Conservation (phyloP, 2,329 filamentous ascomycete species). For the Macrophomina pseudophaseolina region DNA sequence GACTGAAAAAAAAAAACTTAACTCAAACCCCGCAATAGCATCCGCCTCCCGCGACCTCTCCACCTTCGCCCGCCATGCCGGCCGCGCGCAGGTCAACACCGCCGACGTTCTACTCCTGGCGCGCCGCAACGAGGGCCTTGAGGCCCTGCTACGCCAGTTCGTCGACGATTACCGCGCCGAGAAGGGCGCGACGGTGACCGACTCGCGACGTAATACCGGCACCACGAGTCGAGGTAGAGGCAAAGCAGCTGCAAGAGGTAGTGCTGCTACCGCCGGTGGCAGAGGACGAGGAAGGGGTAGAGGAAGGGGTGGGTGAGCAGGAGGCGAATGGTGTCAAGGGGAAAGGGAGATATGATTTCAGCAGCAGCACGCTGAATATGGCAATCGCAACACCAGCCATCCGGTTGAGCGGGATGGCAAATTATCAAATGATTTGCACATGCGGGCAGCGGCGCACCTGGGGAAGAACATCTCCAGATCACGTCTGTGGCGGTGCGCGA, state of each 20-base stretch:
- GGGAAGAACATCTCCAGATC: neutral
- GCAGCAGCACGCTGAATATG: neutral
- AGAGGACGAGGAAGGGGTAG: constrained; percentile 20
- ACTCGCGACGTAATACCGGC: neutral
- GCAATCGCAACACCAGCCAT: neutral
- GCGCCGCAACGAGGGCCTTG: constrained; percentile 83
- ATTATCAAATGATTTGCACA: neutral
- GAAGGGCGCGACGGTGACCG: constrained; percentile 26
- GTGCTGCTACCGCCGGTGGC: neutral
- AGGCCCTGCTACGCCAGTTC: constrained; percentile 73
- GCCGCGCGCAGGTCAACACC: constrained; percentile 77
- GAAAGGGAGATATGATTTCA: neutral
- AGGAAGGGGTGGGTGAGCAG: neutral
- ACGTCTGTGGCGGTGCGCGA: constrained; percentile 14
- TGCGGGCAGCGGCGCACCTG: neutral
- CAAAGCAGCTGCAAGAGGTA: neutral
- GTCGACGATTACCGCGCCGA: constrained; percentile 58
- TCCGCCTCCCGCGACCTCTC: constrained; percentile 64
- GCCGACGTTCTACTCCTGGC: constrained; percentile 89
- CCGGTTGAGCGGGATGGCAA: neutral
- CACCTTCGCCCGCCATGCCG: constrained; percentile 70
- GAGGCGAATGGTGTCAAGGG: too few species aligned
- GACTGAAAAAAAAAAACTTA: too few species aligned
- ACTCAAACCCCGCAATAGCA: neutral
- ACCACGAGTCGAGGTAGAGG: constrained; percentile 3